phyloP scores from a whole-genome alignment of 2,329 filamentous ascomycete genomes.

The Ophiocordyceps camponoti-rufipedis region DNA sequence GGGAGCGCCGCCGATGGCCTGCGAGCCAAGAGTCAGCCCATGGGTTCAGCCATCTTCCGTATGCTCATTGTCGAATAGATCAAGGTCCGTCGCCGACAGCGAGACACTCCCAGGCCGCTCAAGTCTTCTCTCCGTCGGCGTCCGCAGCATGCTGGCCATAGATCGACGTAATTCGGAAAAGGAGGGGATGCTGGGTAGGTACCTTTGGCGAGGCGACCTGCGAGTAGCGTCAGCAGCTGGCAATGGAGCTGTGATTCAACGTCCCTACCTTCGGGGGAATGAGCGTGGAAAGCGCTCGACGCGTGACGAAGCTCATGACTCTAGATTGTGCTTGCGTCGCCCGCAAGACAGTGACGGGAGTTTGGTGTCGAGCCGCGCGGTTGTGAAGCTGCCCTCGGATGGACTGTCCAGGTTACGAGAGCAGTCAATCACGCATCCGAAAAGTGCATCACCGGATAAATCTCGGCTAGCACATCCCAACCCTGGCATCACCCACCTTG shows the following conservation, averaged over 20 bases:
- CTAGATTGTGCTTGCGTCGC: slow-evolving; percentile 9
- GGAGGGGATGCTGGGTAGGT: slow-evolving; percentile 17
- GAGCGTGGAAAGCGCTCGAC: slow-evolving; percentile 89
- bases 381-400: background rate
- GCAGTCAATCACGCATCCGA: background rate
- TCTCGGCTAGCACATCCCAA: background rate
- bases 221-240: background rate
- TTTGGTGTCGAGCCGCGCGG: background rate
- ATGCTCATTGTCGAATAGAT: background rate
- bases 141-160: background rate
- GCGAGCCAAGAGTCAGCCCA: slow-evolving; percentile 17
- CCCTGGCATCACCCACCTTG: background rate
- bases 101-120: background rate
- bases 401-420: background rate
- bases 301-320: slow-evolving; percentile 81
- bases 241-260: background rate
- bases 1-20: slow-evolving; percentile 89
- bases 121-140: background rate
- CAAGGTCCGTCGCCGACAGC: background rate
- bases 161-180: background rate
- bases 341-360: slow-evolving; percentile 7
- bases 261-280: slow-evolving; percentile 84
- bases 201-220: slow-evolving; percentile 74
- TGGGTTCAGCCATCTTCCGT: slow-evolving; percentile 1
- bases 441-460: background rate